Base-by-base conservation (phyloP, 106 monocot species). In the Acorus calamus region DNA sequence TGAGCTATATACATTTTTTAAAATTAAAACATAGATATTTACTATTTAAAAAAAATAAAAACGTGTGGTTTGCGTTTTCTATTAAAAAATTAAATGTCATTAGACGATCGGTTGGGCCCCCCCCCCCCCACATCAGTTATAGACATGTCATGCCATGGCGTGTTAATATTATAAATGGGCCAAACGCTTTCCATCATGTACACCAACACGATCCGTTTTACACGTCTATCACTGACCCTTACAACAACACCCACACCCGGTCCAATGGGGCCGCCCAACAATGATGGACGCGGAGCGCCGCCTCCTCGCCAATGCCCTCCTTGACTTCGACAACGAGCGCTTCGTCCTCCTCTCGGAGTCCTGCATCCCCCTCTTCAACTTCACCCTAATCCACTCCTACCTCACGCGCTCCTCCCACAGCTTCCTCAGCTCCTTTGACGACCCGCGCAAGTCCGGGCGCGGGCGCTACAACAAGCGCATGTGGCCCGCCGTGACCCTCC, bases 301-400 rank as follows among this genome's bases (percentile, higher is more conserved):
- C 8, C 69, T 76, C 8, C 49, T 76, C 6, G 69, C 76, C 55
- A 64, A 51, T 43, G 76, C 69, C 9, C 64, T 76, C 12, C 58
- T 69, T 2, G 76, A 64, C 52, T 11, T 42, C 3, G 56, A 64
- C 11, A 76, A 76, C 57, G 55, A 69, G 44, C 42, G 69, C 28
- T 69, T 76, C 69, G 13, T 76, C 28, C 69, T 76, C 50, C 69
- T 76, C 50, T 76, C 76, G n/a, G 76, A 76, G 48, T 64, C 64
- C 3, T 76, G 76, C 76, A 76, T 76, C 57, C 76, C 76, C 6
- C 47, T 76, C 12, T 67, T 42, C 76, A 76, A 76, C 76, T 76
- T 76, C 69, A 64, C 67, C 62, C 62, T 45, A 6, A 9, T 69
- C 45, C 58, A 70, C 69, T 8, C 46, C 46, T 65, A 64, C 76